These are phyloP conservation scores for Hypsizygus marmoreus DNA, from an alignment of 768 basidiomycete species.

Conservation along the genomic window DNA sequence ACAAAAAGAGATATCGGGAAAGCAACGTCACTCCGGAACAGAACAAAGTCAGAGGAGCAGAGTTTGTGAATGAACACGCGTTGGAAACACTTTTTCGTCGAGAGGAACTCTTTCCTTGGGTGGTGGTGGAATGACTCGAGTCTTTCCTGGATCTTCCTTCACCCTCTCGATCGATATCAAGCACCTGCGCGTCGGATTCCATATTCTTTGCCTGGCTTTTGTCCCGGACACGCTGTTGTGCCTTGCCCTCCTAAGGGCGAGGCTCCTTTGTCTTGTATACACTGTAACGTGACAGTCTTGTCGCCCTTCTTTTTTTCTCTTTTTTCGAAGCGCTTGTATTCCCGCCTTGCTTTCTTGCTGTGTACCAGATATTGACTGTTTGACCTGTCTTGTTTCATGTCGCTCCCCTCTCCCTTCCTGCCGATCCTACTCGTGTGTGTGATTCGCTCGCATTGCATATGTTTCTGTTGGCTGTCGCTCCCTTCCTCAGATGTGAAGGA, in stretches of 20 bases:
- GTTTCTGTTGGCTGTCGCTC: conserved; percentile 31
- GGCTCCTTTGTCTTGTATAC: conserved; percentile 51
- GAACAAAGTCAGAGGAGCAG: conserved; percentile 35
- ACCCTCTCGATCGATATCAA: conserved; percentile 38
- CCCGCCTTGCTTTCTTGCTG: conserved; percentile 31
- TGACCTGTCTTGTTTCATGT: conserved; percentile 36
- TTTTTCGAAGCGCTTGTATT: conserved; percentile 56
- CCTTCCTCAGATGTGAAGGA: conserved; percentile 91
- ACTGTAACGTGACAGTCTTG: conserved; percentile 24
- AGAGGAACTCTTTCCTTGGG: conserved; percentile 31
- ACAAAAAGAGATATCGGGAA: no score
- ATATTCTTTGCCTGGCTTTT: conserved; percentile 57
- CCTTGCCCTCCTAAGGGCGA: conserved; percentile 34
- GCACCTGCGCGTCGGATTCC: conserved; percentile 47
- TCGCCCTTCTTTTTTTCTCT: conserved; percentile 25
- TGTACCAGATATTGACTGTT: conserved; percentile 54
- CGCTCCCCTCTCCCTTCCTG: conserved; percentile 23
- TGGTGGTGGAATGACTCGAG: no score
- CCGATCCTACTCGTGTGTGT: conserved; percentile 31
- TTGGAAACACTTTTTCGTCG: conserved; percentile 32
- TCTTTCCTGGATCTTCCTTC: conserved; percentile 24
- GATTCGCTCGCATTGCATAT: conserved; percentile 36
- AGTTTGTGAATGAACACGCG: conserved; percentile 34
- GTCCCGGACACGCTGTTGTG: conserved; percentile 50
- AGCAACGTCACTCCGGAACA: conserved; percentile 43